These are phyloP conservation scores for Chaetoceros muelleri DNA, from an alignment of 108 stramenopile genomes.

Conservation along the genomic window DNA sequence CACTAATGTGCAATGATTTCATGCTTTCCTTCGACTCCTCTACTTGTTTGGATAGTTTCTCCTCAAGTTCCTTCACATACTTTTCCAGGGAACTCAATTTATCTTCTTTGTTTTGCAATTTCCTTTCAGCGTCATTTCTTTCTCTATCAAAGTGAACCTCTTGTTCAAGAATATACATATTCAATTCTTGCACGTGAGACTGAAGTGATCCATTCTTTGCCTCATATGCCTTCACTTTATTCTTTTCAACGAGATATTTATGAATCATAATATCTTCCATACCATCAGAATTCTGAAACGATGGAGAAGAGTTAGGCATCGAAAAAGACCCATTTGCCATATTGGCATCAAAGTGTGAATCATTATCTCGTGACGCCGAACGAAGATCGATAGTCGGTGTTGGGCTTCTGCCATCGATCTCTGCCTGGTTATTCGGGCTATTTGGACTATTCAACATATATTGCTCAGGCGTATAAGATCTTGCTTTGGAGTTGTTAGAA, in stretches of 20 bases:
- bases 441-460: no score
- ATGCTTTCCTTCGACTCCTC: not conserved
- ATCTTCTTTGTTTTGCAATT: not conserved
- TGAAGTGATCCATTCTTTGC: not conserved
- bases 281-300: no score
- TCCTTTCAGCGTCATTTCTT: not conserved
- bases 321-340: no score
- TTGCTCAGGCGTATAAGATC: no score
- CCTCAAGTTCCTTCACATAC: not conserved
- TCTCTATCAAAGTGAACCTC: not conserved
- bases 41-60: not conserved
- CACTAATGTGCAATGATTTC: not conserved
- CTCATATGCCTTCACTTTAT: not conserved
- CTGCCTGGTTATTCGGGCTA: no score
- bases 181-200: not conserved
- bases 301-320: no score
- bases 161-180: not conserved
- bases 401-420: no score
- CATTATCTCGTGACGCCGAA: no score
- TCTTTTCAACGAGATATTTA: not conserved
- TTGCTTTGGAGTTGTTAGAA: no score
- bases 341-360: no score
- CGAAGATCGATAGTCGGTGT: no score
- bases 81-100: not conserved
- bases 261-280: not conserved